Conservation (phyloP, 2,329 filamentous ascomycete genomes). For the Aspergillus flavus region DNA sequence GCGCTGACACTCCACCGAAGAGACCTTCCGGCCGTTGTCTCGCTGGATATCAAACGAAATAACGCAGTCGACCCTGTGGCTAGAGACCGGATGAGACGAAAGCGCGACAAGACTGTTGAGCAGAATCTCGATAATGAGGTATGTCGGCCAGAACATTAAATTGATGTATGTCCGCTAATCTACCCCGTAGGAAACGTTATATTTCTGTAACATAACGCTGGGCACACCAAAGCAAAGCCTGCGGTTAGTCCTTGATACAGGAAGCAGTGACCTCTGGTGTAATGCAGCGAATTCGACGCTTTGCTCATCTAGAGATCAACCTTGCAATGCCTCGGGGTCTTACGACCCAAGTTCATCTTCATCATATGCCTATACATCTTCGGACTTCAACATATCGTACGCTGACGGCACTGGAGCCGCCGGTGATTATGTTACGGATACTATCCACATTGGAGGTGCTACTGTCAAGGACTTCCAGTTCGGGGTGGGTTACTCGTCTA, state of each 20-base stretch:
- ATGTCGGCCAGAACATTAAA: conserved; percentile 8
- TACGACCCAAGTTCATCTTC: conserved; percentile 65
- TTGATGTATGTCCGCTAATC: conserved; percentile 1
- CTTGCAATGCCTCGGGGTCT: conserved; percentile 53
- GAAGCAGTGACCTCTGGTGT: conserved; percentile 65
- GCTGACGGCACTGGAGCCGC: conserved; percentile 75
- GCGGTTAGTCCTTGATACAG: conserved; percentile 63
- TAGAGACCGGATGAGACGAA: conserved; percentile 51
- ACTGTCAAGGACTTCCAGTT: conserved; percentile 58
- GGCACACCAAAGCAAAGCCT: conserved; percentile 60
- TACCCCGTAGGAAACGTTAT: conserved; percentile 53
- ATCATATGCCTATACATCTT: conserved; percentile 72
- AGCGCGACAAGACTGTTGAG: conserved; percentile 42
- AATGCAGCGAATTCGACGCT: conserved; percentile 55
- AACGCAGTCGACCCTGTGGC: conserved; percentile 48
- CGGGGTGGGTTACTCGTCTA: conserved; percentile 60
- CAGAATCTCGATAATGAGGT: conserved; percentile 59
- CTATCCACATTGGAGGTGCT: conserved; percentile 57
- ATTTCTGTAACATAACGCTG: conserved; percentile 60
- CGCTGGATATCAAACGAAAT: conserved; percentile 55
- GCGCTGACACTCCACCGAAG: conserved; percentile 36
- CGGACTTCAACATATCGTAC: conserved; percentile 84
- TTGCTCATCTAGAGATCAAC: conserved; percentile 44
- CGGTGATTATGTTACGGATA: conserved; percentile 82
- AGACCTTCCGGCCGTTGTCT: conserved; percentile 49